A percentile compares a stretch with the other conserved stretches of the same genome.
These are phyloP conservation scores for Fragaria vesca DNA, from an alignment of 306 rosid genomes.

Conservation along the genomic window DNA sequence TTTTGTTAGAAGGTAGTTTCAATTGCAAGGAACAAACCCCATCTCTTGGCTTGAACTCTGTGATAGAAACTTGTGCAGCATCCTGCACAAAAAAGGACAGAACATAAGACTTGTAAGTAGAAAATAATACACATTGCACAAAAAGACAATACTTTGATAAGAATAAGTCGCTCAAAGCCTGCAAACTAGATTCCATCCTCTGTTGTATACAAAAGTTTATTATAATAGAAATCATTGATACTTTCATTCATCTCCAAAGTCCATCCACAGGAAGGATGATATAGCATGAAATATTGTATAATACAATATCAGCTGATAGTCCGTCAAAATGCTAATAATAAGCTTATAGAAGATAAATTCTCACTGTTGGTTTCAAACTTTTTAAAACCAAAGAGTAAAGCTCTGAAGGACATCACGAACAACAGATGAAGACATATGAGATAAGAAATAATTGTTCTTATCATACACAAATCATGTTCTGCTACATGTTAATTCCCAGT, in stretches of 20 bases:
- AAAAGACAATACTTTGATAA: not conserved
- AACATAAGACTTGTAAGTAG: not conserved
- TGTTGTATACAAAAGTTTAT: not conserved
- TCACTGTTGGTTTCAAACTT: not conserved
- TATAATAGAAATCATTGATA: not conserved
- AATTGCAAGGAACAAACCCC: conserved; percentile 62
- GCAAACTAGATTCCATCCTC: conserved; percentile 1
- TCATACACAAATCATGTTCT: too few relatives aligned
- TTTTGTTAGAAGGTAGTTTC: conserved; percentile 50
- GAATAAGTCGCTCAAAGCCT: not conserved
- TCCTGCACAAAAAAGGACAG: conserved; percentile 36
- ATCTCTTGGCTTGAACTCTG: conserved; percentile 68
- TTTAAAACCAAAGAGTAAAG: not conserved
- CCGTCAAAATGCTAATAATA: not conserved
- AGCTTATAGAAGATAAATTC: not conserved
- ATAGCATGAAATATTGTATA: not conserved
- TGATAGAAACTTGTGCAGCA: conserved; percentile 64
- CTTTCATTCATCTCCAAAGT: not conserved
- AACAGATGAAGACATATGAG: not conserved
- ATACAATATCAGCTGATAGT: not conserved
- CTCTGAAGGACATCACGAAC: conserved; percentile 10
- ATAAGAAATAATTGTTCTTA: too few relatives aligned
- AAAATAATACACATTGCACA: not conserved
- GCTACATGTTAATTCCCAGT: too few relatives aligned
- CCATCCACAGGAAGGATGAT: not conserved